Evolutionary conservation across 2,329 filamentous ascomycete species (phyloP).

Genomic region (Neurospora sp.): DNA sequence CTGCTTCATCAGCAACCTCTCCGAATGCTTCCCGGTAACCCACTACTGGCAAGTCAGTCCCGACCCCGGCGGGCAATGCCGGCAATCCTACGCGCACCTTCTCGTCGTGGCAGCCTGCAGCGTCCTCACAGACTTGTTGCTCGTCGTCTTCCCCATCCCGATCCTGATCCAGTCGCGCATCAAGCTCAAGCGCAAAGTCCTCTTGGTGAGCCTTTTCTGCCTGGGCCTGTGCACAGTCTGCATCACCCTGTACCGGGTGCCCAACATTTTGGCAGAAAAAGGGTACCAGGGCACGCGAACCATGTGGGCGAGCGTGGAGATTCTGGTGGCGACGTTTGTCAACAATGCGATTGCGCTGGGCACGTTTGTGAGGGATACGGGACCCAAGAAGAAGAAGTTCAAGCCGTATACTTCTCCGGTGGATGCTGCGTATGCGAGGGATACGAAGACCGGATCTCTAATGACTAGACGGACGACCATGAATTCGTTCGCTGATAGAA

Average conservation of each 20-base stretch:
- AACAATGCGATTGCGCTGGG: conserved; percentile 85
- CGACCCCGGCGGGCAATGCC: conserved; percentile 75
- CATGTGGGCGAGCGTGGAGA: conserved; percentile 78
- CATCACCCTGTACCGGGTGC: conserved; percentile 69
- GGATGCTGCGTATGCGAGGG: background rate
- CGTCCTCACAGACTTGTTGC: conserved; percentile 75
- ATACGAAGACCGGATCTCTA: conserved; percentile 24
- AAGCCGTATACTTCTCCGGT: conserved; percentile 37
- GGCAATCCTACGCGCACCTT: conserved; percentile 76
- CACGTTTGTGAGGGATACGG: conserved; percentile 82
- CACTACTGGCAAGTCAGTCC: conserved; percentile 73
- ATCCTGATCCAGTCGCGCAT: conserved; percentile 61
- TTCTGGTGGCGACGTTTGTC: conserved; percentile 75
- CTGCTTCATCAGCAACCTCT: conserved; percentile 69
- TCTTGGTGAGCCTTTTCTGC: conserved; percentile 66
- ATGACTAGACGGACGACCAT: background rate
- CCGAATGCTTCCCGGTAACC: conserved; percentile 67
- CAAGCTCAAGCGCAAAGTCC: conserved; percentile 7
- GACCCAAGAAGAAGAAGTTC: conserved; percentile 81
- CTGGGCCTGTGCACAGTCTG: conserved; percentile 68
- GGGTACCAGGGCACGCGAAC: conserved; percentile 81
- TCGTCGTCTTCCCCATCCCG: conserved; percentile 81
- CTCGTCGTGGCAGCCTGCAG: conserved; percentile 78
- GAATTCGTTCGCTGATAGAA: background rate
- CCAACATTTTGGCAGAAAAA: conserved; percentile 56